Conservation (phyloP, 306 rosid genomes). For the Acacia confusa region DNA sequence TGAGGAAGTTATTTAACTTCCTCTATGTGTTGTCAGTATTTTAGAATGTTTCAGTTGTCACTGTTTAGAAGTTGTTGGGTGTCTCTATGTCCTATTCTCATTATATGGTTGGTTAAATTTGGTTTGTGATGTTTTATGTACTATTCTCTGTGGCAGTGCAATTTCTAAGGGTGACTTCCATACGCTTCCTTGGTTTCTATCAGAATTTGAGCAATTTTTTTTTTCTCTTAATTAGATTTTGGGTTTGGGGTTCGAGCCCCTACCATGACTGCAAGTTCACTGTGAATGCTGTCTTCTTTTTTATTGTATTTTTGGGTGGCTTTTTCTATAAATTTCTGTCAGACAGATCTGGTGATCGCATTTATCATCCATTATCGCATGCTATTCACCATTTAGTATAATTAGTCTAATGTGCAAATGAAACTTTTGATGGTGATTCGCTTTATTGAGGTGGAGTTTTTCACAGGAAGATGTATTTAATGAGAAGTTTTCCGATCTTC, state of each 20-base stretch:
- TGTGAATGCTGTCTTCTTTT: neutral
- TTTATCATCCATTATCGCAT: neutral
- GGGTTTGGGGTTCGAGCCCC: neutral
- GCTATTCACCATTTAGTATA: neutral
- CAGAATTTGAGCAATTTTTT: neutral
- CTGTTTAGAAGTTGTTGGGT: neutral
- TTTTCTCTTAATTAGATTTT: neutral
- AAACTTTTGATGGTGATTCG: slow-evolving; percentile 16
- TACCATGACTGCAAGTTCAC: neutral
- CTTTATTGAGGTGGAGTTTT: neutral
- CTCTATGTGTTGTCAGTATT: neutral
- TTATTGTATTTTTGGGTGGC: too few relatives aligned
- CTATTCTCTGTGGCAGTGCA: neutral
- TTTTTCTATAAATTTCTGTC: neutral
- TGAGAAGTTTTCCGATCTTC: neutral
- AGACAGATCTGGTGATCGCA: neutral
- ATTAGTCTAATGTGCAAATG: neutral
- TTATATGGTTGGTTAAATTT: too few relatives aligned
- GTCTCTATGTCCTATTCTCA: too few relatives aligned
- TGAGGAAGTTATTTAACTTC: neutral
- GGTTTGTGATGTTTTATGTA: too few relatives aligned
- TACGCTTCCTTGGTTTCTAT: neutral
- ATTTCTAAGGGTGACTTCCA: neutral
- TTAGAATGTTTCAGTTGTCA: neutral
- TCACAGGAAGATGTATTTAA: neutral